Base-by-base conservation (phyloP, 2,329 filamentous ascomycete species). In the Cercospora citrullina region DNA sequence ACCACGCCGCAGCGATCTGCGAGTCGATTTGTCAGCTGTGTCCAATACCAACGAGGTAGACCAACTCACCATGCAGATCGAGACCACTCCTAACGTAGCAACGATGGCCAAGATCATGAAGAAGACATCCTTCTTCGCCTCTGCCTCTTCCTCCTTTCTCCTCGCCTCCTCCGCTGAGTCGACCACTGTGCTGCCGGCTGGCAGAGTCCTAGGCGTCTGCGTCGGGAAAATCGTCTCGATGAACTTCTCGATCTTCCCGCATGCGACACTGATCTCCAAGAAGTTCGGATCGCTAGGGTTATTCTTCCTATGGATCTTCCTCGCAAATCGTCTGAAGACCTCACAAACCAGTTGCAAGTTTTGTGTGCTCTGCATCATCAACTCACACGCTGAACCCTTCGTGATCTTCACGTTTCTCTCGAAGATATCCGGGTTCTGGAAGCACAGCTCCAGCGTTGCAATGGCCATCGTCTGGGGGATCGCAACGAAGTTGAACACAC, bases 401-500 rank as follows among this genome's bases (percentile, higher is more conserved):
- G 92, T 94, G 80, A 99, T 97, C 84, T 99, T 99, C 82, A 99
- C 84, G 77, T 97, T 95, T 72, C 87, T 89, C 78, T 94, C 82
- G 78, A 97, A 96, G 67, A 99, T 89, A 68, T 85, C 86, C 23
- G 92, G 91, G 80, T 99, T 99, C 76, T 91, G 90, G 87, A 98
- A 99, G 75, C 94, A 91, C 18, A 93, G 84, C 74, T 97, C 94
- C 51, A 98, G 83, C 0, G 94, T 98, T 8, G 95, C 94, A 79
- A 99, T 97, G 63, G 94, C 95, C 95, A 99, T 99, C 72, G 89
- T 85, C 81, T 99, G 95, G 2, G 95, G 95, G 71, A 99, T 99
- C 66, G 94, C 94, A 59, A 93, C 93, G 80, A 99, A 99, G 86
- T 99, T 99, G 88, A 99, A 99, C 28, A 97, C 93, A 78, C 93